These are phyloP conservation scores for Talaromyces sp. DNA, from an alignment of 2,329 filamentous ascomycete genomes.

Conservation along the genomic window DNA sequence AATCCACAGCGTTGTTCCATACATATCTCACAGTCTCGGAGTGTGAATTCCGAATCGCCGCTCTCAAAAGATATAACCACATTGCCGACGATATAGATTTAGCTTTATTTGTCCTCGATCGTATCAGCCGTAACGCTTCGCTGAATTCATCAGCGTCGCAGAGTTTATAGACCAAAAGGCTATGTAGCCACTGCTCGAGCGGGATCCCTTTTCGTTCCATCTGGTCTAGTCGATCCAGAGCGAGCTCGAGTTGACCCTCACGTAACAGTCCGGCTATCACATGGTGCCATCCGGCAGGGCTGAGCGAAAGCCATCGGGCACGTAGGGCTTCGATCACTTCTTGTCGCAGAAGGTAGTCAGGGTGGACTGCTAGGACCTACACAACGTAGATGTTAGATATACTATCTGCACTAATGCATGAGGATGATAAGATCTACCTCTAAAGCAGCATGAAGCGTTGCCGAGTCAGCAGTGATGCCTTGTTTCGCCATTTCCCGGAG, in stretches of 20 bases:
- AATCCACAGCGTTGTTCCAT: slow-evolving; percentile 64
- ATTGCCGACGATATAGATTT: slow-evolving; percentile 51
- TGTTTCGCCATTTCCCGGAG: slow-evolving; percentile 65
- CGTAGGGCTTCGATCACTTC: slow-evolving; percentile 62
- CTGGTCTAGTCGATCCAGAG: slow-evolving; percentile 62
- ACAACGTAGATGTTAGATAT: neutral
- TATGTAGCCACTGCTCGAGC: slow-evolving; percentile 69
- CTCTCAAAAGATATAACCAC: slow-evolving; percentile 69
- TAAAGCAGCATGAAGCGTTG: slow-evolving; percentile 66
- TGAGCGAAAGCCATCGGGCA: slow-evolving; percentile 63
- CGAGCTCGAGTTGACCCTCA: slow-evolving; percentile 77
- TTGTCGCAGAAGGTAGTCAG: slow-evolving; percentile 72
- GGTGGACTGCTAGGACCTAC: slow-evolving; percentile 71
- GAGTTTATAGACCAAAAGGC: slow-evolving; percentile 70
- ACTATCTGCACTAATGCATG: neutral
- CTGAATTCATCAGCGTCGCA: slow-evolving; percentile 68
- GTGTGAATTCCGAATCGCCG: slow-evolving; percentile 60
- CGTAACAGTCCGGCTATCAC: slow-evolving; percentile 70
- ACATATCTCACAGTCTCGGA: slow-evolving; percentile 61
- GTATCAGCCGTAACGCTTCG: slow-evolving; percentile 66
- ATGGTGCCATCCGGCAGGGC: slow-evolving; percentile 58
- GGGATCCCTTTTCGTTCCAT: slow-evolving; percentile 55
- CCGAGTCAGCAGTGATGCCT: slow-evolving; percentile 58
- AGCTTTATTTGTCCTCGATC: slow-evolving; percentile 48
- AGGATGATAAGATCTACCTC: slow-evolving; percentile 42